These are phyloP conservation scores for Alloteropsis semialata DNA, from an alignment of 176 grass and related monocot species.

Conservation along the genomic window DNA sequence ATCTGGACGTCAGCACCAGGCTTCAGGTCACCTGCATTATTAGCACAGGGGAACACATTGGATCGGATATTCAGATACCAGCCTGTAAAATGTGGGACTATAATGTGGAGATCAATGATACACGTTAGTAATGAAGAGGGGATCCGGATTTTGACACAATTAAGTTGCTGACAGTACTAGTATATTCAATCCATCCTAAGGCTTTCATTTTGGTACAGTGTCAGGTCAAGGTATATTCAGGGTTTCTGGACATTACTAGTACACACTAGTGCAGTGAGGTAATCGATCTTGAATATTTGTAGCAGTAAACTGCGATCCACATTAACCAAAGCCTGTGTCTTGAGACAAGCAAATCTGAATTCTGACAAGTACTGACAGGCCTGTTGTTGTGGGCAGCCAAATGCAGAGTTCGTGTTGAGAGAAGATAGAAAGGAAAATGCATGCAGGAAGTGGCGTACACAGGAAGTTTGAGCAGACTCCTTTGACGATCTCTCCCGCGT, in stretches of 20 bases:
- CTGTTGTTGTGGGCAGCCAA: neutral
- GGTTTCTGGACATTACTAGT: too few species aligned
- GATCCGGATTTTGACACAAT: too few species aligned
- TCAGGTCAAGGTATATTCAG: neutral
- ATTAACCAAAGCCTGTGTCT: neutral
- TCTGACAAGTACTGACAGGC: neutral
- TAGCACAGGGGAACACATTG: constrained; percentile 3
- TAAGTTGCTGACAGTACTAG: too few species aligned
- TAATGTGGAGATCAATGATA: neutral
- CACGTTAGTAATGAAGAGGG: too few species aligned
- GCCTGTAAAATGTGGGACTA: neutral
- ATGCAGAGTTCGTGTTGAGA: neutral
- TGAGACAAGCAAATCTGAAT: neutral
- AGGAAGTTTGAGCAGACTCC: constrained; percentile 96
- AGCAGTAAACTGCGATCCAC: too few species aligned
- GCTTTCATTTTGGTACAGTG: neutral
- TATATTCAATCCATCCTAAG: too few species aligned
- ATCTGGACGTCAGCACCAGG: constrained; percentile 71
- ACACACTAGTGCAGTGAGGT: too few species aligned
- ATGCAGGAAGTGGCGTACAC: constrained; percentile 36
- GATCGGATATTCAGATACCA: neutral
- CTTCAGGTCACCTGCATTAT: constrained; percentile 68
- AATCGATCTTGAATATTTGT: too few species aligned
- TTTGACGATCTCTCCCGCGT: constrained; percentile 86
- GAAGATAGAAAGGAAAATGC: neutral